phyloP scores from a whole-genome alignment of 129 eudicot genomes.

The Pulicaria dysenterica region DNA sequence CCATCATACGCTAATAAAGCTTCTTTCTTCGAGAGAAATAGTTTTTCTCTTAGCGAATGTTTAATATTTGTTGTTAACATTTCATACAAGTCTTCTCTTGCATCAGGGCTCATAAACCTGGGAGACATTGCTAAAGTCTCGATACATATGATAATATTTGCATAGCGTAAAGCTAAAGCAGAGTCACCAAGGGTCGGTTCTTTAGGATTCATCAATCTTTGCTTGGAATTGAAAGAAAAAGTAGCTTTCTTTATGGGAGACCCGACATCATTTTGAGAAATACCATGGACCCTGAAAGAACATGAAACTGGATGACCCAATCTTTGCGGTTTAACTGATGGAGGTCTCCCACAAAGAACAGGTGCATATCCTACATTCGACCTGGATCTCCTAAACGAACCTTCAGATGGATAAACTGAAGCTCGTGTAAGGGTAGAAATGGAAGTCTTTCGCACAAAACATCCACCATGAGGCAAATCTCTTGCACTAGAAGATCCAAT shows the following conservation, averaged over 20 bases:
- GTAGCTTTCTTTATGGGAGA: slow-evolving; percentile 23
- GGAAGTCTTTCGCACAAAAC: slow-evolving; percentile 55
- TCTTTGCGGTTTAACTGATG: slow-evolving; percentile 36
- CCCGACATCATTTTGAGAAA: slow-evolving; percentile 26
- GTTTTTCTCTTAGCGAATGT: slow-evolving; percentile 57
- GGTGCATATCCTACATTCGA: slow-evolving; percentile 52
- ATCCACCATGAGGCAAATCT: slow-evolving; percentile 12
- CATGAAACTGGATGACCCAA: slow-evolving; percentile 45
- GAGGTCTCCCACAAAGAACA: slow-evolving; percentile 40
- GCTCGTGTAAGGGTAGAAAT: slow-evolving; percentile 46
- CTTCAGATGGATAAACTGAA: slow-evolving; percentile 58
- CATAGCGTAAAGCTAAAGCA: slow-evolving; percentile 80
- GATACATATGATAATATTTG: slow-evolving; percentile 66
- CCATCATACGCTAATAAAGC: slow-evolving; percentile 51
- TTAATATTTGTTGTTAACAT: slow-evolving; percentile 72
- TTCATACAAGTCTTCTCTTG: slow-evolving; percentile 80
- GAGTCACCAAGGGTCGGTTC: slow-evolving; percentile 66
- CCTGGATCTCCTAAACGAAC: slow-evolving; percentile 53
- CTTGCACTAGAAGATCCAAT: slow-evolving; percentile 27
- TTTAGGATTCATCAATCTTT: slow-evolving; percentile 41
- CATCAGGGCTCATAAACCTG: slow-evolving; percentile 63
- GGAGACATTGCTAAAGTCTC: slow-evolving; percentile 84
- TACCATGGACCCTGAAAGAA: slow-evolving; percentile 38
- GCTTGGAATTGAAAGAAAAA: slow-evolving; percentile 40
- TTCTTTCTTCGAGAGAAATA: slow-evolving; percentile 41